Evolutionary conservation across 305 asterid genomes (phyloP), one percentile per base, ranked within the genome.

Genomic region (Fraxinus paxiana): DNA sequence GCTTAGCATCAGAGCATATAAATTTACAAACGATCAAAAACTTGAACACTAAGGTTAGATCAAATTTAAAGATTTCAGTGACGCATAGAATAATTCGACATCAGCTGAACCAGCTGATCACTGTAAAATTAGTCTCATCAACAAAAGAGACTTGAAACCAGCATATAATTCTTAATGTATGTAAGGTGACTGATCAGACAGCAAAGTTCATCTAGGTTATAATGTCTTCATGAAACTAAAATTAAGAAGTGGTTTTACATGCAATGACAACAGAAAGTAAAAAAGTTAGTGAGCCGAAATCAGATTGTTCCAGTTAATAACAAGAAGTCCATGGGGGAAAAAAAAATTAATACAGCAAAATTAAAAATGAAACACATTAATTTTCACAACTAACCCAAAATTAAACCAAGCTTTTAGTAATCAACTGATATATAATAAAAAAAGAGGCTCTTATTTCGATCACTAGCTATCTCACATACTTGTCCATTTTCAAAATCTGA

Each of bases 1-100:
- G 33, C 77, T 81, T 51, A 74, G 78, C 17, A 61, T 80, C 54
- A 82, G 41, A 80, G 33, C 71, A 63, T 63, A 24, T 63, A 63
- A 24, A 61, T 15, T 59, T 22, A 61, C 71, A 9, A 61, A 61
- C 3, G 17, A 61, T 61, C 31, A 61, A 24, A 61, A 9, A 61
- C n/a, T 61, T 9, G 15, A 61, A 61, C 17, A 0, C 71, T 22
- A 61, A 61, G 71, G 71, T 22, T 20, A 61, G 1, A 8, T 10
- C 71, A 24, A 22, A 61, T 61, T 9, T 61, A 61, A 61, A 61
- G n/a, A 61, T 61, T 61, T 61, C n/a, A 8, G 34, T 8, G 71
- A 63, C 17, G 20, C 6, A 61, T 8, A 10, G 2, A 61, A 20
- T 61, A 24, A 30, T 61, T 61, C 2, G 1, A 20, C 33, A 24